Evolutionary conservation across 2,329 filamentous ascomycete genomes (phyloP).

Genomic region (Leptographium galeiforme): DNA sequence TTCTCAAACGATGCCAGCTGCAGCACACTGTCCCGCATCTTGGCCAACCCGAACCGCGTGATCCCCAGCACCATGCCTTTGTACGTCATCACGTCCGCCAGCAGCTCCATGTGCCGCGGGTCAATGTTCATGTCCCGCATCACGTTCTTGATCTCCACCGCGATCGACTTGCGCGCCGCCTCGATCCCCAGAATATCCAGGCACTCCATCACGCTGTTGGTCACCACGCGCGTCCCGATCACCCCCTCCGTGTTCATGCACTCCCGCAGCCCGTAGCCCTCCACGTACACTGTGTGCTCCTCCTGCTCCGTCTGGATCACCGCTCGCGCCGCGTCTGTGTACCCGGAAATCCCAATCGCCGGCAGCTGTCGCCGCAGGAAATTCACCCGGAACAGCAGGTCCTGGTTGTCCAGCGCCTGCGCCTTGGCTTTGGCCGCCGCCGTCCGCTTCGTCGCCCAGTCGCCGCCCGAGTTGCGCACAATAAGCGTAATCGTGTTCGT

Average conservation of each 20-base stretch:
- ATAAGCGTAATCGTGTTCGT: slow-evolving; percentile 58
- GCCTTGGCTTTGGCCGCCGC: slow-evolving; percentile 20
- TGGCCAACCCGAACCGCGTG: slow-evolving; percentile 87
- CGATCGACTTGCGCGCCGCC: slow-evolving; percentile 80
- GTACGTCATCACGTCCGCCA: slow-evolving; percentile 98
- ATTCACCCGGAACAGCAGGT: slow-evolving; percentile 67
- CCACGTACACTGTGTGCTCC: slow-evolving; percentile 67
- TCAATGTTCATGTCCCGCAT: slow-evolving; percentile 96
- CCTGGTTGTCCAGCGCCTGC: slow-evolving; percentile 16
- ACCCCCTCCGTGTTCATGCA: slow-evolving; percentile 95
- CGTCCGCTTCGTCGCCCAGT: slow-evolving; percentile 32
- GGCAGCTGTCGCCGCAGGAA: slow-evolving; percentile 73
- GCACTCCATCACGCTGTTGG: slow-evolving; percentile 86
- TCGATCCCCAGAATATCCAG: slow-evolving; percentile 85
- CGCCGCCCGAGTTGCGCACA: slow-evolving; percentile 42
- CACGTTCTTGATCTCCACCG: slow-evolving; percentile 72
- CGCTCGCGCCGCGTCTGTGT: slow-evolving; percentile 70
- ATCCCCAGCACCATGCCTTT: slow-evolving; percentile 96
- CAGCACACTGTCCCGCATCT: slow-evolving; percentile 89
- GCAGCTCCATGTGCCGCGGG: slow-evolving; percentile 90
- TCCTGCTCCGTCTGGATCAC: slow-evolving; percentile 71
- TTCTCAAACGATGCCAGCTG: slow-evolving; percentile 96
- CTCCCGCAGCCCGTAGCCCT: slow-evolving; percentile 78
- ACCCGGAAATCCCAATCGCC: slow-evolving; percentile 75
- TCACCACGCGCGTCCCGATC: slow-evolving; percentile 57